Base-by-base conservation (phyloP, 352 stramenopile genomes). In the Phytophthora sp. region DNA sequence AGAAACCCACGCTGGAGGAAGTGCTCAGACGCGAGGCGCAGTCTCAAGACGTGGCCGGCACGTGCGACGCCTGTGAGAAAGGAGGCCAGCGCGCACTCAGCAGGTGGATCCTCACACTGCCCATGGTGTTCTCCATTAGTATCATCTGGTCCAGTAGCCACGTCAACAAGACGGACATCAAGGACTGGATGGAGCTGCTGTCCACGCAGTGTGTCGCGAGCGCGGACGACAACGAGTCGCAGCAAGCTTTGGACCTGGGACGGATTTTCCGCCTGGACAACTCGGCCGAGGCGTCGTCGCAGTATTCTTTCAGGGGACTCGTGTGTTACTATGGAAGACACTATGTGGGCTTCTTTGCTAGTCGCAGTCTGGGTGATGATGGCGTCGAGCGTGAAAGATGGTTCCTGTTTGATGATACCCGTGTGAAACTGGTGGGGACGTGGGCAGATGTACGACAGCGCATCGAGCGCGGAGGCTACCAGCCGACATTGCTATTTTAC, bases 291-390 rank as follows among this genome's bases (percentile, higher is more conserved):
- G 55, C 51, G 26, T 69, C 63, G 27, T 82, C 75, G 3, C 54
- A 81, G 41, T 95, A 92, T 54, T 54, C 69, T 31, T 95, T 95
- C 62, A 72, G 86, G 17, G 86, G 86, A 50, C 84, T 95, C 53
- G 86, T 95, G 43, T 95, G 86, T 42, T 95, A 95, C 69, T 95
- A 95, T 42, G 87, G 87, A 27, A 72, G 80, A 5, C 87, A 95
- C 59, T 95, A 95, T 57, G 87, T 95, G 6, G 85, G 87, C 13
- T 95, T 95, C 60, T 95, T 95, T 54, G 76, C 82, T 26, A 93
- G 84, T 69, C 82, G 74, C 13, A 85, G 79, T 39, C 43, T 84
- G 9, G 74, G 83, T 41, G 64, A 76, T 1, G 67, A 89, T 31
- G 82, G 76, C 26, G 65, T 79, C 5, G 73, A 77, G 11, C 31